Evolutionary conservation across 108 stramenopile species (phyloP), one percentile per base, ranked within the genome.

Genomic region (Stephanodiscus minutulus): DNA sequence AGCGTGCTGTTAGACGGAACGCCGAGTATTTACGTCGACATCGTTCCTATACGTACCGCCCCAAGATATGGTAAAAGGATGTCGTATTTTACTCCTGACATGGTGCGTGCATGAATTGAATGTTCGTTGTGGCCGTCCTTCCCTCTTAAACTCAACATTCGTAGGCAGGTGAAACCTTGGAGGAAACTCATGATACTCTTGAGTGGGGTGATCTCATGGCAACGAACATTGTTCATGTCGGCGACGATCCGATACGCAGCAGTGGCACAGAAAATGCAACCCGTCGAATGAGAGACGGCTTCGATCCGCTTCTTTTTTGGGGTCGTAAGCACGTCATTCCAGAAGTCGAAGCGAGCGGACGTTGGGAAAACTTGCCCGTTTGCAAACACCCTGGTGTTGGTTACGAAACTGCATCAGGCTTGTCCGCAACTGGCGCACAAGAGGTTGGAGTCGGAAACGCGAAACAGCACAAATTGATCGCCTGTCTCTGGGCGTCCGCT

Each of bases 301-400:
- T 89, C 52, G 71, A 88, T 83, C 68, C 87, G 3, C 52, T 54
- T 17, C 18, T 64, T 36, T 74, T 72, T 29, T 89, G 86, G 84
- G 90, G 88, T 46, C 36, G 72, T 15, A 17, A 73, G 2, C 72
- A 89, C 68, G 66, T 83, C 52, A 47, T 93, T 22, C 92, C 92
- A 9, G 35, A 25, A 0, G 65, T 83, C 27, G 87, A 88, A 58
- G 88, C 85, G 24, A 88, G 88, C 76, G 92, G 92, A 31, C 82
- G 91, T 39, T 93, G 84, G 87, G 81, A 79, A 54, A 93, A 93
- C 72, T 61, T 93, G 33, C 89, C 92, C 21, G 66, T 93, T 29
- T 93, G 92, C 48, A 68, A 41, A 36, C 79, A 80, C 28, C 87
- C 82, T 28, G 65, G 65, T 0, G 25, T 61, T 48, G 74, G 65